These are phyloP conservation scores for Eucalyptus polybractea DNA, from an alignment of 345 rosid genomes.

Conservation along the genomic window DNA sequence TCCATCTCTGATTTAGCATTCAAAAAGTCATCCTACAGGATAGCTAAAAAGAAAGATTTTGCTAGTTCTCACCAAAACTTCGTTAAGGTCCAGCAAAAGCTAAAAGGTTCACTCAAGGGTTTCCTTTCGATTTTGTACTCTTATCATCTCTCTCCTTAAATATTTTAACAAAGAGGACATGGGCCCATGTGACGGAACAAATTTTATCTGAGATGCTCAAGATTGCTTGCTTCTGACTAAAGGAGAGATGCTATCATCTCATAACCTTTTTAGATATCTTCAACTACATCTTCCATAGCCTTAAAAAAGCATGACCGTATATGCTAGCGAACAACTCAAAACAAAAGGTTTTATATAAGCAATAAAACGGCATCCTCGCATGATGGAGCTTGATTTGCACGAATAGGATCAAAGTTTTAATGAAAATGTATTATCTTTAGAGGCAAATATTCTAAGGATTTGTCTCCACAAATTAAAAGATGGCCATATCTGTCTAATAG, in stretches of 20 bases:
- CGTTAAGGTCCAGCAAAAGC: too few relatives aligned
- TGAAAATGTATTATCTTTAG: neutral
- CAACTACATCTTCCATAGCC: neutral
- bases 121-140: accelerated
- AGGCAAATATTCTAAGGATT: neutral
- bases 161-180: neutral
- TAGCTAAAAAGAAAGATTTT: neutral
- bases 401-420: neutral
- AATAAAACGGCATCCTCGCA: neutral
- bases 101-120: too few relatives aligned
- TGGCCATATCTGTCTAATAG: neutral
- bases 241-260: neutral
- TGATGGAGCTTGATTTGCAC: neutral
- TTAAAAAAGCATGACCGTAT: neutral
- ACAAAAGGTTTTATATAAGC: neutral
- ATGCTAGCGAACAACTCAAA: neutral
- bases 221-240: neutral
- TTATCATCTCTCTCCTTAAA: accelerated
- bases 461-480: accelerated
- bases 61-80: accelerated
- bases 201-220: neutral
- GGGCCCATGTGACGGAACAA: neutral
- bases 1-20: neutral
- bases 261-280: neutral
- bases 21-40: neutral